Evolutionary conservation across 1,139 yeast genomes (phyloP).

Genomic region (Sugiyamaella pinicola): DNA sequence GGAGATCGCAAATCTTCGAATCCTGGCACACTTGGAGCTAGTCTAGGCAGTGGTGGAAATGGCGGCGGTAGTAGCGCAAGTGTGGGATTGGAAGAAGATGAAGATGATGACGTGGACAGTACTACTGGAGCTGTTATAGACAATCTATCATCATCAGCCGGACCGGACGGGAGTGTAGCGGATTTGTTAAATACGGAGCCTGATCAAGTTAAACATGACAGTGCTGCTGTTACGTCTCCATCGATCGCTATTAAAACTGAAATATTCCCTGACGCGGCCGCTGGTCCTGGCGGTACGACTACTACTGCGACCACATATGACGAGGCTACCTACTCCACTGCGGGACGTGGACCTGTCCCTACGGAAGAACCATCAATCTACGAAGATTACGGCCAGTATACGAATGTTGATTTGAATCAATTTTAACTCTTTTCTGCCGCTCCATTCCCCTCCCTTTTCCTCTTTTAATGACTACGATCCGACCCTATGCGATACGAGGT

Average conservation of each 20-base stretch:
- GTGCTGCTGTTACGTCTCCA: not conserved
- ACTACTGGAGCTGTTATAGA: constrained; percentile 16
- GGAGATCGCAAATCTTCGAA: constrained; percentile 17
- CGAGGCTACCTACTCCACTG: constrained; percentile 13
- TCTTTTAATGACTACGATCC: constrained; percentile 5
- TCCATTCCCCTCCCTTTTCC: not conserved
- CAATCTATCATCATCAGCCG: not conserved
- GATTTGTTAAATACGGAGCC: constrained; percentile 14
- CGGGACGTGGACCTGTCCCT: constrained; percentile 17
- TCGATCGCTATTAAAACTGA: not conserved
- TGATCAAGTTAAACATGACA: not conserved
- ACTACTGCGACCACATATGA: constrained; percentile 5
- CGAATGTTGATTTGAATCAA: constrained; percentile 32
- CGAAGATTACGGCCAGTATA: constrained; percentile 36
- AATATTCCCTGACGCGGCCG: not conserved
- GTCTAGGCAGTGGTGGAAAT: constrained; percentile 1
- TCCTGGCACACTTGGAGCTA: not conserved
- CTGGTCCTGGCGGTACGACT: not conserved
- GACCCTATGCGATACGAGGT: constrained; percentile 13
- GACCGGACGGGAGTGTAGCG: constrained; percentile 3
- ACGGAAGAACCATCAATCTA: constrained; percentile 35
- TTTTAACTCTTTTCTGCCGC: constrained; percentile 16
- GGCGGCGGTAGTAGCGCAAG: constrained; percentile 22
- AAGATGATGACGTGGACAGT: constrained; percentile 23
- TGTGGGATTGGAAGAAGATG: constrained; percentile 21